phyloP scores from a whole-genome alignment of 805 yeast species.

The Debaryomyces tyrocola region DNA sequence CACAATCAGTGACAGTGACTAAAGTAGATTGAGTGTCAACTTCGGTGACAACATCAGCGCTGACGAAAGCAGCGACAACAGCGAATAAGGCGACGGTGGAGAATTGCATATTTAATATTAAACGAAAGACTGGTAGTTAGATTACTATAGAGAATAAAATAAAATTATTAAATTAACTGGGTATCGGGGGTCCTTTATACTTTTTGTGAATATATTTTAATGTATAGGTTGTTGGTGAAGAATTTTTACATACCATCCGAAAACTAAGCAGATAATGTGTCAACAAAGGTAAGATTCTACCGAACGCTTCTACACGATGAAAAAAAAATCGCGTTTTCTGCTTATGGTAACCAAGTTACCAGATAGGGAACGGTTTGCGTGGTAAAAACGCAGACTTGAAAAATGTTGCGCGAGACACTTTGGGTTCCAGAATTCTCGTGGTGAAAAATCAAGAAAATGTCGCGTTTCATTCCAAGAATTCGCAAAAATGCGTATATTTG shows the following conservation, averaged over 20 bases:
- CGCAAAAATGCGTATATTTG: no score
- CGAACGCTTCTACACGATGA: not conserved
- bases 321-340: not conserved
- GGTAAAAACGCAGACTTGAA: no score
- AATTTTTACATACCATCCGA: no score
- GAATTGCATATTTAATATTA: slow-evolving; percentile 39
- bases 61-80: slow-evolving; percentile 31
- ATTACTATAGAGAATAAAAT: not conserved
- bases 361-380: not conserved
- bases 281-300: not conserved
- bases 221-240: no score
- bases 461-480: no score
- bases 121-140: slow-evolving; percentile 37
- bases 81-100: slow-evolving; percentile 37
- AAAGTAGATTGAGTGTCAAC: slow-evolving; percentile 33
- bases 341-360: not conserved
- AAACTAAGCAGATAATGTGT: no score
- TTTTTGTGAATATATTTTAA: not conserved
- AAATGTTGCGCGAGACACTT: no score
- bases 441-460: no score
- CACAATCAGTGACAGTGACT: slow-evolving; percentile 45
- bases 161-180: not conserved
- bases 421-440: no score
- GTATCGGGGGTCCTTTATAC: not conserved
- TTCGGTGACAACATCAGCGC: slow-evolving; percentile 27